phyloP scores from a whole-genome alignment of 306 rosid genomes.

The Alnus glutinosa region DNA sequence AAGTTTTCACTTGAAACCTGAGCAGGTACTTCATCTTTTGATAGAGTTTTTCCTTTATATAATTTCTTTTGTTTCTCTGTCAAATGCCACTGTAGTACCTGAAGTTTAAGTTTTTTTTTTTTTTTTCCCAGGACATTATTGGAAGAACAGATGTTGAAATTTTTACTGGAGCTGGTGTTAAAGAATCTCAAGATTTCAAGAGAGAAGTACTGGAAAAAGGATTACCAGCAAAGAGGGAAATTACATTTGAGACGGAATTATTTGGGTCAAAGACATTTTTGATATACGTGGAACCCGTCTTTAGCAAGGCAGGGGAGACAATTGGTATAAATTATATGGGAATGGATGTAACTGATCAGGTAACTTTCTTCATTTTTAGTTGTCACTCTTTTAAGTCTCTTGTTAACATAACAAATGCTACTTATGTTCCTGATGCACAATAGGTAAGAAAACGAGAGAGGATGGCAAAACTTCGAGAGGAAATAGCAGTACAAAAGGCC shows the following conservation, averaged over 20 bases:
- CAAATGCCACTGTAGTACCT: conserved; percentile 11
- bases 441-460: conserved; percentile 93
- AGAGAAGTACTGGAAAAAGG: conserved; percentile 91
- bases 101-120: conserved; percentile 1
- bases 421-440: conserved; percentile 22
- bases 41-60: neutral
- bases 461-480: conserved; percentile 85
- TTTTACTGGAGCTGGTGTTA: conserved; percentile 83
- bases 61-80: conserved; percentile 27
- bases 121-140: conserved; percentile 68
- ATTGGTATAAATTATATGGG: conserved; percentile 96
- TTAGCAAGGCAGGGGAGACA: conserved; percentile 87
- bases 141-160: conserved; percentile 96
- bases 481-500: conserved; percentile 91
- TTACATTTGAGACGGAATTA: conserved; percentile 78
- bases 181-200: conserved; percentile 86
- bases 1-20: neutral
- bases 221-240: conserved; percentile 85
- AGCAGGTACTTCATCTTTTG: neutral
- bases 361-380: conserved; percentile 25
- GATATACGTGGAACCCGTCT: conserved; percentile 90
- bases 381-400: neutral
- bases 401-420: conserved; percentile 15
- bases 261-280: conserved; percentile 87
- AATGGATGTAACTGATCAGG: conserved; percentile 98